A percentile compares a stretch with the other conserved stretches of the same genome.
Conservation (phyloP, 1,284 basidiomycete species). For the Schizopora paradoxa region DNA sequence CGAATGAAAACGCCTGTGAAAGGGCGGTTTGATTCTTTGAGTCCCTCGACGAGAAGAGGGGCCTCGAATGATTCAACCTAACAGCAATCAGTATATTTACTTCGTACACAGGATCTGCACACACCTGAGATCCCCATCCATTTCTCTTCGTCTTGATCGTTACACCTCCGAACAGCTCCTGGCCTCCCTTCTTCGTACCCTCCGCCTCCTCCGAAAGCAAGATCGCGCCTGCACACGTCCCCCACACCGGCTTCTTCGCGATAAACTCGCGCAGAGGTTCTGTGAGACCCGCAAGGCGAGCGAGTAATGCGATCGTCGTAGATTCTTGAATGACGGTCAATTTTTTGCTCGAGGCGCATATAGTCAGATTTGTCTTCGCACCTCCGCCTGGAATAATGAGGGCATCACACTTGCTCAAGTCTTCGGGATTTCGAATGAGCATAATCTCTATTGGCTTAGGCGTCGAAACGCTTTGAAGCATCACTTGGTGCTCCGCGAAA, state of each 20-base stretch:
- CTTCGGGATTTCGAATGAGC: slow-evolving; percentile 74
- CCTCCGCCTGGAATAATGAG: slow-evolving; percentile 91
- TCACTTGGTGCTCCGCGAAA: slow-evolving; percentile 82
- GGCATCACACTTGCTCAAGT: slow-evolving; percentile 76
- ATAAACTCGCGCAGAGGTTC: slow-evolving; percentile 74
- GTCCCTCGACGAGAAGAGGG: slow-evolving; percentile 58
- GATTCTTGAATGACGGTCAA: slow-evolving; percentile 52
- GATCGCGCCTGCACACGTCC: slow-evolving; percentile 96
- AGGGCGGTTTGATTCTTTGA: slow-evolving; percentile 55
- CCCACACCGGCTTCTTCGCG: slow-evolving; percentile 79
- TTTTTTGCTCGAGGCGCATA: neutral
- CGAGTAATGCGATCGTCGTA: slow-evolving; percentile 88
- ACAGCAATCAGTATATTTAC: slow-evolving; percentile 4
- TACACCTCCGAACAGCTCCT: slow-evolving; percentile 82
- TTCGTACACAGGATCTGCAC: slow-evolving; percentile 17
- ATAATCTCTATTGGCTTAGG: slow-evolving; percentile 43
- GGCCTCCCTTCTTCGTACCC: slow-evolving; percentile 82
- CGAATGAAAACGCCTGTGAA: slow-evolving; percentile 94
- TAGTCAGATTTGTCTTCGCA: slow-evolving; percentile 25
- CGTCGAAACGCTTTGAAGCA: slow-evolving; percentile 54
- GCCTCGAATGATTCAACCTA: slow-evolving; percentile 90
- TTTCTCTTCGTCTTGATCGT: slow-evolving; percentile 82
- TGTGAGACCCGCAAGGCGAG: slow-evolving; percentile 72
- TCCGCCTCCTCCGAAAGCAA: slow-evolving; percentile 72
- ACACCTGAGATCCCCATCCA: slow-evolving; percentile 81